A percentile compares a stretch with the other conserved stretches of the same genome.
phyloP scores from a whole-genome alignment of 257 asterid species.

The Solanum chmielewskii region DNA sequence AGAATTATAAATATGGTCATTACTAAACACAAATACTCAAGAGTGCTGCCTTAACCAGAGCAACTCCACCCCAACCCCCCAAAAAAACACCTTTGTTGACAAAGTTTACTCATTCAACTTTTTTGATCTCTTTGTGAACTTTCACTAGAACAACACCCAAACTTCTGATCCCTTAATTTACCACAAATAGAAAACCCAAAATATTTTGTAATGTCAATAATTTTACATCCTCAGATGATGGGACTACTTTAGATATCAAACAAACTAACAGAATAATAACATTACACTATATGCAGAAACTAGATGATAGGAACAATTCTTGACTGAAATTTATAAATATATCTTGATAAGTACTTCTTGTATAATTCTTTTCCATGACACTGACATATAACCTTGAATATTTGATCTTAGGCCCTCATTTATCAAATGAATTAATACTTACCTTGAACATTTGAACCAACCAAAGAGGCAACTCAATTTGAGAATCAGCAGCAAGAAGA shows the following conservation, averaged over 20 bases:
- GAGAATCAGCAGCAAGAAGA: conserved; percentile 92
- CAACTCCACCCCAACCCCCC: neutral
- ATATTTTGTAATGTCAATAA: neutral
- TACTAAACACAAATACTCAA: neutral
- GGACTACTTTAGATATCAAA: neutral
- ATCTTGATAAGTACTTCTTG: neutral
- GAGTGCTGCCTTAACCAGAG: neutral
- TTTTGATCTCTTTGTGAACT: neutral
- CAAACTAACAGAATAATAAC: neutral
- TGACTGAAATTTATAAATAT: neutral
- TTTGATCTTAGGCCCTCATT: neutral
- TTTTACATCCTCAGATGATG: neutral
- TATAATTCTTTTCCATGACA: neutral
- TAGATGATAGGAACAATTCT: neutral
- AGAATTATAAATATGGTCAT: neutral
- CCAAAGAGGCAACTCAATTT: conserved; percentile 89
- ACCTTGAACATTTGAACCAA: conserved; percentile 84
- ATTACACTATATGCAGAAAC: neutral
- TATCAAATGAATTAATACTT: neutral
- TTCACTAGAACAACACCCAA: neutral
- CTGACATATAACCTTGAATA: neutral
- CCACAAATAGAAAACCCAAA: neutral
- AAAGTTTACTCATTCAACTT: neutral
- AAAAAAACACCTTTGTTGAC: neutral
- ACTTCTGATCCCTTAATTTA: neutral